Conservation (phyloP, 2,329 filamentous ascomycete genomes). For the Fusarium sp. region DNA sequence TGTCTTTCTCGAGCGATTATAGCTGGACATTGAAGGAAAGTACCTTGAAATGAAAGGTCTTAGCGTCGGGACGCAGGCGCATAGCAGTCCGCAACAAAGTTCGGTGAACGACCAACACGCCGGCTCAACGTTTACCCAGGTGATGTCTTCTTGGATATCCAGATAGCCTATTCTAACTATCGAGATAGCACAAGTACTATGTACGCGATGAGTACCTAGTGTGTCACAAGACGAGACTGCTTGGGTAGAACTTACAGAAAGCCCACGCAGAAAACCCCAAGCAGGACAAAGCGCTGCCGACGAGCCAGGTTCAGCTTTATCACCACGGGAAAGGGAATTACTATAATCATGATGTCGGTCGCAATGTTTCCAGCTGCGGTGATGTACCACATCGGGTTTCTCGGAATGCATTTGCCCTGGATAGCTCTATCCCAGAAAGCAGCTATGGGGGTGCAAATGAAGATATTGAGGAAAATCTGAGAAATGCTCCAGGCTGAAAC, state of each 20-base stretch:
- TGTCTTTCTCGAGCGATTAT: neutral
- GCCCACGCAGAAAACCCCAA: neutral
- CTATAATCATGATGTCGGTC: neutral
- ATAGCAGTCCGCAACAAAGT: neutral
- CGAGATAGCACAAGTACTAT: neutral
- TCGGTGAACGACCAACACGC: neutral
- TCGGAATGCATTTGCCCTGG: neutral
- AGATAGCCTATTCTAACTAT: neutral
- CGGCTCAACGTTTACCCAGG: neutral
- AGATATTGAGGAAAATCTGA: neutral
- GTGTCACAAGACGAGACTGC: accelerated
- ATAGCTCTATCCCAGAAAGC: neutral
- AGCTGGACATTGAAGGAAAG: neutral
- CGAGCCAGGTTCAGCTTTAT: accelerated
- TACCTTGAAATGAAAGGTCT: neutral
- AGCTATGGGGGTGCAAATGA: neutral
- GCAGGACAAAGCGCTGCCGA: neutral
- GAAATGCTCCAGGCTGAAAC: neutral
- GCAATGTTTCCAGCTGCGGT: neutral
- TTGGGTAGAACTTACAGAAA: neutral
- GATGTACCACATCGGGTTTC: neutral
- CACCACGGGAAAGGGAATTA: neutral
- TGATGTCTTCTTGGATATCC: accelerated
- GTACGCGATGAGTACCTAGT: neutral
- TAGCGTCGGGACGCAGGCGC: neutral